Evolutionary conservation across 345 rosid species (phyloP), one percentile per base, ranked within the genome.

Genomic region (Populus euphratica): DNA sequence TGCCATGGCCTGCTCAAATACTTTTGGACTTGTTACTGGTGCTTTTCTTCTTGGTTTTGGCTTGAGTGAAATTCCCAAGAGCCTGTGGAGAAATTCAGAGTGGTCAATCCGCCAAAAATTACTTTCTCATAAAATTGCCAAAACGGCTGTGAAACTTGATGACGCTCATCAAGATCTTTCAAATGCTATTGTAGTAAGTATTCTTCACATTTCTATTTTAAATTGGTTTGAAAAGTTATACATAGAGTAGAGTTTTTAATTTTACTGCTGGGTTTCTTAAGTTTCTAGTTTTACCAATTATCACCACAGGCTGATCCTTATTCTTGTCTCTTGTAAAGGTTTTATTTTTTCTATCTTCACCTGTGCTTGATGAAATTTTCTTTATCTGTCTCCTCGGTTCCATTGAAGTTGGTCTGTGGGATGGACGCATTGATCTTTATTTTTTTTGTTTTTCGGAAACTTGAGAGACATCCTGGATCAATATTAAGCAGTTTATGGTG

Each of bases 21-120:
- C 99, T n/a, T 96, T 96, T 89, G 99, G 99, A 79, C 97, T 96
- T 47, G 98, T 96, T 70, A 96, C 99, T 4, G 98, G 99, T 76
- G 94, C 94, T 80, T 96, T 96, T 86, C 99, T 96, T 83, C 98
- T 96, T 87, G 99, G 99, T 25, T 96, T 96, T 83, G 98, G 99
- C 82, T 81, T 96, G 89, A 91, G 97, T 81, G 97, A 96, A 83
- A 96, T 92, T 81, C 99, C 99, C 43, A 96, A 92, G 81, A 85
- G 85, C 82, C 81, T 90, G 43, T 94, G 99, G 98, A 91, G 85
- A 86, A 91, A 92, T 87, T 90, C 97, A 72, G 97, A 94, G 78
- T 92, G 98, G 98, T 91, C 86, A 35, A 89, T 82, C 69, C 97
- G 97, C 72, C 99, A 96, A 73, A 96, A 94, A 83, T 91, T 94